phyloP scores from a whole-genome alignment of 148 eudicot genomes.

The Vaccinium vitisidaea region DNA sequence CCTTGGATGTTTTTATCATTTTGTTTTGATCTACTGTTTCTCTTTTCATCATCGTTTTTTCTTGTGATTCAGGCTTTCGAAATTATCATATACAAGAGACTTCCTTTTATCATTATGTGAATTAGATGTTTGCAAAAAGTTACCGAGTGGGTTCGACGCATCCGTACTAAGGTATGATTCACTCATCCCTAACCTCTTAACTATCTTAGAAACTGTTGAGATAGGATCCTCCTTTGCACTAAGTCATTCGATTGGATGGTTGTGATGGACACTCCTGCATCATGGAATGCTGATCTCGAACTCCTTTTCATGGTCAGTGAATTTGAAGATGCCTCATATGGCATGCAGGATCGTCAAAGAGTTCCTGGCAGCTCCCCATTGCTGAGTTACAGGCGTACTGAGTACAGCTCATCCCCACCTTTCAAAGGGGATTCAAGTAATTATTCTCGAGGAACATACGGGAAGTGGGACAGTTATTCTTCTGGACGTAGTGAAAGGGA shows the following conservation, averaged over 20 bases:
- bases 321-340: conserved; percentile 43
- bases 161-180: conserved; percentile 61
- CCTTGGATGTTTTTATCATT: not conserved
- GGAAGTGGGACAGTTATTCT: conserved; percentile 83
- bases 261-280: not conserved
- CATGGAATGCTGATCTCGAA: not conserved
- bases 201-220: not conserved
- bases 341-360: conserved; percentile 50
- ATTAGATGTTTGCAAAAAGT: conserved; percentile 68
- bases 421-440: conserved; percentile 60
- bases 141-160: conserved; percentile 70
- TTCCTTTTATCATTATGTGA: conserved; percentile 72
- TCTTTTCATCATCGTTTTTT: not conserved
- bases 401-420: conserved; percentile 71
- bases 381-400: conserved; percentile 62
- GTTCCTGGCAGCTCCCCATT: conserved; percentile 42
- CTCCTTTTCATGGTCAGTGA: conserved; percentile 41
- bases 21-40: not conserved
- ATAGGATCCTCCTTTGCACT: not conserved
- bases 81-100: conserved; percentile 60
- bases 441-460: conserved; percentile 50
- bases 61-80: conserved; percentile 49
- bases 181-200: not conserved
- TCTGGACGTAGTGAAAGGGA: conserved; percentile 74
- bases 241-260: not conserved